Percentiles rank a stretch among this genome's conserved stretches.
Evolutionary conservation across 495 filamentous ascomycete species (phyloP).

Genomic region (Penicillium crystallinum): DNA sequence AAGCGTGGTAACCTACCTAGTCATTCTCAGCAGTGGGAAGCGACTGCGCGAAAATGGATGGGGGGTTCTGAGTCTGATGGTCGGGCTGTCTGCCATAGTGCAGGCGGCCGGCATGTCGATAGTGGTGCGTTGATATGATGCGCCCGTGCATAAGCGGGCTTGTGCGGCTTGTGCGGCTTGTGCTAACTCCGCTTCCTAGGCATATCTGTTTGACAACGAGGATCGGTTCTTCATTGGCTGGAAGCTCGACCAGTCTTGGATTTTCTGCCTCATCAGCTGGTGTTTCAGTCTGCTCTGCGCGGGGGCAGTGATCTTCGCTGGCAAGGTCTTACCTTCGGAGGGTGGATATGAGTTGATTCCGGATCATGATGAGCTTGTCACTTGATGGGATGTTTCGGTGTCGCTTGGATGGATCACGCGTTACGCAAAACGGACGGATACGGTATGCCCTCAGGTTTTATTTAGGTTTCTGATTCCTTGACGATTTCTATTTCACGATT

Average conservation of each 20-base stretch:
- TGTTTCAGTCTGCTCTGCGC: constrained; percentile 57
- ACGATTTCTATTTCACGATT: neutral
- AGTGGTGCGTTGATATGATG: constrained; percentile 54
- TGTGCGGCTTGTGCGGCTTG: too few species aligned
- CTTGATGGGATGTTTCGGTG: constrained; percentile 1
- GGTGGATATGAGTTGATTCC: constrained; percentile 80
- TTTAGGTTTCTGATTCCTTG: neutral
- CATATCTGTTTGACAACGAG: constrained; percentile 79
- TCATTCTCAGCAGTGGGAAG: constrained; percentile 72
- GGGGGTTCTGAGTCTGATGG: constrained; percentile 61
- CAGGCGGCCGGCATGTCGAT: constrained; percentile 70
- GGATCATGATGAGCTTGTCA: constrained; percentile 25
- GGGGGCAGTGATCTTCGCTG: constrained; percentile 56
- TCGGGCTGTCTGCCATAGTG: constrained; percentile 55
- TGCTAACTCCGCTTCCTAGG: constrained; percentile 48
- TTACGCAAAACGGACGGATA: neutral
- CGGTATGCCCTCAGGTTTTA: neutral
- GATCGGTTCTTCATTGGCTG: constrained; percentile 83
- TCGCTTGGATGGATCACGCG: neutral
- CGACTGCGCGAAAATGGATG: constrained; percentile 71
- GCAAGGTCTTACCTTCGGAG: constrained; percentile 66
- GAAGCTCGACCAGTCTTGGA: constrained; percentile 71
- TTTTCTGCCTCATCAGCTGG: constrained; percentile 72
- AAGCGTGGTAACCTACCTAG: constrained; percentile 65
- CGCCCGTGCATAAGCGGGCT: neutral